These are phyloP conservation scores for Magnusiomyces suaveolens DNA, from an alignment of 1,139 yeast species.

Conservation along the genomic window DNA sequence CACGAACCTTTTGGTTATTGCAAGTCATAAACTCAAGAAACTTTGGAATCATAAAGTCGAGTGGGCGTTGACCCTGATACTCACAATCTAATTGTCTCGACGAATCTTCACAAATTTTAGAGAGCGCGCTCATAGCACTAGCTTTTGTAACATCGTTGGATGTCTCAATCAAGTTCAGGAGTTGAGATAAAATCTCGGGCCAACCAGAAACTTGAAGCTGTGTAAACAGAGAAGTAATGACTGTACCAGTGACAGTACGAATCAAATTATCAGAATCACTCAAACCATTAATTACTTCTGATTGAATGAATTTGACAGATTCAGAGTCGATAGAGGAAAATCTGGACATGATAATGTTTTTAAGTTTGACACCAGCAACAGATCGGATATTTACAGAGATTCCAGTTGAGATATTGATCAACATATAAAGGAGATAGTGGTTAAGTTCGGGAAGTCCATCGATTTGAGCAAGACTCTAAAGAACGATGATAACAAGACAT, in stretches of 20 bases:
- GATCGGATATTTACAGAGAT: constrained; percentile 51
- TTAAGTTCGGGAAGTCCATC: constrained; percentile 63
- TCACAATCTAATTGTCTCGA: constrained; percentile 49
- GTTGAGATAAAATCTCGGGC: constrained; percentile 64
- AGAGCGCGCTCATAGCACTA: constrained; percentile 72
- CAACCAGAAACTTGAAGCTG: constrained; percentile 62
- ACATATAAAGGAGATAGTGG: constrained; percentile 63
- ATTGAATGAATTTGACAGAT: constrained; percentile 47
- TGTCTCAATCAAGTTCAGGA: constrained; percentile 48
- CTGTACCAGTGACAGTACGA: constrained; percentile 83
- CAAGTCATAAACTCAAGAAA: constrained; percentile 43
- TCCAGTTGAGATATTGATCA: constrained; percentile 44
- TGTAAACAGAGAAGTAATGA: constrained; percentile 70
- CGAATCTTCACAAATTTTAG: constrained; percentile 84
- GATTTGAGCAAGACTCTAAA: constrained; percentile 54
- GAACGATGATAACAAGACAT: neutral
- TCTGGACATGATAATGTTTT: constrained; percentile 50
- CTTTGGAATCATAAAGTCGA: constrained; percentile 56
- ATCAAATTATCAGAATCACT: constrained; percentile 50
- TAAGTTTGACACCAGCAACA: constrained; percentile 78
- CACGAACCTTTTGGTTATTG: constrained; percentile 43
- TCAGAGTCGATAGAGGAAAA: constrained; percentile 25
- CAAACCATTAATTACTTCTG: constrained; percentile 61
- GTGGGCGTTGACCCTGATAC: constrained; percentile 53
- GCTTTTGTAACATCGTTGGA: constrained; percentile 41